Evolutionary conservation across 768 basidiomycete genomes (phyloP), one percentile per base, ranked within the genome.

Genomic region (Xerocomellus intermedius): DNA sequence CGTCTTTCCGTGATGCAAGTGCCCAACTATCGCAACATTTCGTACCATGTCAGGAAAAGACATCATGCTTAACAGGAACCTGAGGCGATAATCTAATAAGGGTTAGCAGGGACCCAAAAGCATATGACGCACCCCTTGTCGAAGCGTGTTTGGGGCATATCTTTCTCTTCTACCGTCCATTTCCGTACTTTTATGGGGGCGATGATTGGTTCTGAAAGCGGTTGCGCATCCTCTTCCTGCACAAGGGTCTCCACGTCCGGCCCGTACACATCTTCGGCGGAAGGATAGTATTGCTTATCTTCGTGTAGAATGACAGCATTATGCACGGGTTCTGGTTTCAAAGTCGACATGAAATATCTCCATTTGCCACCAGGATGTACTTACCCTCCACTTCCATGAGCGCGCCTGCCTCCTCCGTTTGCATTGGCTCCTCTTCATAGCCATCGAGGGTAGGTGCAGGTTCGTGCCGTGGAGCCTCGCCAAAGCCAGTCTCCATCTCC

Each of bases 1-100:
- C 0, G 97, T 98, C 77, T 99, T 99, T 64, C 97, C 97, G 65
- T 99, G 97, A 66, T 99, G 97, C 47, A 99, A 74, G 67, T 98
- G 96, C 14, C 97, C 97, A 16, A 95, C 95, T 17, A 99, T 82
- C 48, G 94, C 94, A 26, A 99, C 90, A 71, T 98, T 98, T 48
- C 97, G 85, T 68, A 98, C 84, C 87, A 94, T 96, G 52, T 93
- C 89, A 24, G 94, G 95, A 71, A 93, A 91, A 12, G 82, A 79
- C 65, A 91, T 89, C 83, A 97, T 85, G 65, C 90, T 94, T 65
- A 98, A 76, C 67, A 99, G 74, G 73, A 94, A 99, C 16, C 96
- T 98, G 65, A 55, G 44, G 50, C 48, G 37, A 51, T n/a, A 28
- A 43, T 51, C 48, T 49, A 41, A 48, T 56, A 7, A 64, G 52